A percentile compares a stretch with the other conserved stretches of the same genome.
These are phyloP conservation scores for Talaromyces atroroseus DNA, from an alignment of 2,329 filamentous ascomycete species.

Conservation along the genomic window DNA sequence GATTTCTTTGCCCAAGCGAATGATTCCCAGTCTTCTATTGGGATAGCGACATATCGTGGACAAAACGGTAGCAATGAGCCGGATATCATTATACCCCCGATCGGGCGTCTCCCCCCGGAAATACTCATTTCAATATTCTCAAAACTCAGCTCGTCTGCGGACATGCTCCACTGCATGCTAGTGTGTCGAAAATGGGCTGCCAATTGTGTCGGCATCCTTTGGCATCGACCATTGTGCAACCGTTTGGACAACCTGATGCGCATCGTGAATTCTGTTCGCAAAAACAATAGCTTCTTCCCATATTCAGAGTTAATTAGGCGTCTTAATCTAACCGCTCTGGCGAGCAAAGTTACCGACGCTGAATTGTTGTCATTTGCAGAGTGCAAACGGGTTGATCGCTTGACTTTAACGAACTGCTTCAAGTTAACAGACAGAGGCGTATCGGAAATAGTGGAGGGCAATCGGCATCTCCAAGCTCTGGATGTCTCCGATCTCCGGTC, in stretches of 20 bases:
- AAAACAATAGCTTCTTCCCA: conserved; percentile 71
- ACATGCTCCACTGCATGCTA: conserved; percentile 83
- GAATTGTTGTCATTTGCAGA: conserved; percentile 74
- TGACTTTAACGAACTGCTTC: conserved; percentile 87
- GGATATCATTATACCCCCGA: conserved; percentile 48
- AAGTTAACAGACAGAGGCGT: conserved; percentile 80
- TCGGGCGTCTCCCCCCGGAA: conserved; percentile 84
- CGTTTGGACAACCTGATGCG: conserved; percentile 74
- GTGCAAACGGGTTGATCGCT: conserved; percentile 85
- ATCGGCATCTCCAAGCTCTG: conserved; percentile 74
- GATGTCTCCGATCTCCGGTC: conserved; percentile 79
- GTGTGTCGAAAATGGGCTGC: conserved; percentile 92
- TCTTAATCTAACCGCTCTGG: conserved; percentile 78
- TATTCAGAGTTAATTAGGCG: conserved; percentile 89
- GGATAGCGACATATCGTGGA: conserved; percentile 70
- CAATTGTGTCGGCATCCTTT: conserved; percentile 87
- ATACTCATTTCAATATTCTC: conserved; percentile 90
- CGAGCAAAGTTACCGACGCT: conserved; percentile 75
- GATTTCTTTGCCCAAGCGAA: conserved; percentile 83
- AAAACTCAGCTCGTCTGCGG: conserved; percentile 68
- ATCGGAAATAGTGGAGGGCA: conserved; percentile 71
- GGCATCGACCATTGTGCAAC: conserved; percentile 89
- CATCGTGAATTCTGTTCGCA: conserved; percentile 73
- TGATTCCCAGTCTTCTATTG: conserved; percentile 88
- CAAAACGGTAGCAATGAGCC: conserved; percentile 57